Percentiles rank a stretch among this genome's conserved stretches.
Evolutionary conservation across 192 early-diverging fungal genomes (phyloP).

Genomic region (Coemansia reversa): DNA sequence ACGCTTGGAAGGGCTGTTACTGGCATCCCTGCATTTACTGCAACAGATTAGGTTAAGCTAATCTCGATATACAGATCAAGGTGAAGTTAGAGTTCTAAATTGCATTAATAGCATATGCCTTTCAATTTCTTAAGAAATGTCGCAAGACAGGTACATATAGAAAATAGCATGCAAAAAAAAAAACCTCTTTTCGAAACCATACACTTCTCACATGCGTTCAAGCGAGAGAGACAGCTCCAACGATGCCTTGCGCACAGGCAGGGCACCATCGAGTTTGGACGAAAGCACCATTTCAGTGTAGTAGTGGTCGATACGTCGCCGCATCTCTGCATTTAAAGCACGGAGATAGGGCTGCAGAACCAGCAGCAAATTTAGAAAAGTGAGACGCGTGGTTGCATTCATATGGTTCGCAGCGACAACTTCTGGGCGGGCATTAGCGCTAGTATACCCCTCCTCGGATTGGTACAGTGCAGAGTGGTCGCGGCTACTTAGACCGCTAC

Average conservation of each 20-base stretch:
- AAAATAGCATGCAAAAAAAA: constrained; percentile 2
- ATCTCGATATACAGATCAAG: background rate
- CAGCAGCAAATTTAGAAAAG: constrained; percentile 48
- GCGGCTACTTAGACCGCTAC: constrained; percentile 39
- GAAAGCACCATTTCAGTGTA: constrained; percentile 47
- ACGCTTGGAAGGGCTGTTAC: constrained; percentile 94
- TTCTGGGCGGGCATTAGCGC: constrained; percentile 28
- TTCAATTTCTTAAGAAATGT: background rate
- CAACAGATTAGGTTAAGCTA: constrained; percentile 16
- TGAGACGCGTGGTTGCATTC: constrained; percentile 52
- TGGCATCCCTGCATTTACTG: constrained; percentile 74
- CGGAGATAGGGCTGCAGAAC: constrained; percentile 43
- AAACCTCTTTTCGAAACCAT: background rate
- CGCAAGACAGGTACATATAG: background rate
- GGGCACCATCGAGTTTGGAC: constrained; percentile 43
- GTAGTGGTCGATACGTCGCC: constrained; percentile 36
- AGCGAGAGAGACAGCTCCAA: constrained; percentile 45
- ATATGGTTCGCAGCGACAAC: constrained; percentile 50
- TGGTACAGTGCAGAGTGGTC: constrained; percentile 19
- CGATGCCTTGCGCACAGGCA: constrained; percentile 54
- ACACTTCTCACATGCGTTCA: constrained; percentile 32
- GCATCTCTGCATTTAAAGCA: constrained; percentile 27
- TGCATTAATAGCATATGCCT: background rate
- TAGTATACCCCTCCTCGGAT: constrained; percentile 3
- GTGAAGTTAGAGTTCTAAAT: background rate